Percentiles rank a stretch among this genome's conserved stretches.
These are phyloP conservation scores for Boletus coccyginus DNA, from an alignment of 768 basidiomycete species.

Conservation along the genomic window DNA sequence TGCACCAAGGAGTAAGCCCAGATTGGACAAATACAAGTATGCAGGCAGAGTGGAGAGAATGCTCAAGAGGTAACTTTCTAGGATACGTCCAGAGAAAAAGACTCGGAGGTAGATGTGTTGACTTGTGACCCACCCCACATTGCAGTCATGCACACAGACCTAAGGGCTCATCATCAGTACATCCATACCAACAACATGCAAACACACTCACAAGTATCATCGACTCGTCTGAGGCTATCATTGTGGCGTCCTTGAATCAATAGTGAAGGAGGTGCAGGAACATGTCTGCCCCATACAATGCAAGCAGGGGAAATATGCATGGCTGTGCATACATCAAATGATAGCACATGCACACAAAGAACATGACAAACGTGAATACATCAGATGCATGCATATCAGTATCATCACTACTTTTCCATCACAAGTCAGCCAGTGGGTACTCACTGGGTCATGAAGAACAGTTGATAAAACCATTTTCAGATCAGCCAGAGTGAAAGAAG, in stretches of 20 bases:
- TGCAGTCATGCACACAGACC: slow-evolving; percentile 55
- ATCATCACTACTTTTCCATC: not conserved
- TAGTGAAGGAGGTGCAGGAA: slow-evolving; percentile 65
- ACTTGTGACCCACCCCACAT: slow-evolving; percentile 58
- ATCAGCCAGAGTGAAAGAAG: slow-evolving; percentile 61
- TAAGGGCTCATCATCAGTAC: slow-evolving; percentile 16
- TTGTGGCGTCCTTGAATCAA: slow-evolving; percentile 72
- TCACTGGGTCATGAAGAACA: slow-evolving; percentile 75
- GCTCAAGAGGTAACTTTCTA: slow-evolving; percentile 81
- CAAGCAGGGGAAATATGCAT: slow-evolving; percentile 81
- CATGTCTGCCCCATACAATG: slow-evolving; percentile 42
- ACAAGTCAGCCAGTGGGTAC: slow-evolving; percentile 20
- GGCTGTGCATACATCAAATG: slow-evolving; percentile 79
- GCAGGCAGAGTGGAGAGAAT: slow-evolving; percentile 66
- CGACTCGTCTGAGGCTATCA: slow-evolving; percentile 56
- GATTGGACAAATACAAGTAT: slow-evolving; percentile 42
- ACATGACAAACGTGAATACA: slow-evolving; percentile 49
- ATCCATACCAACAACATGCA: not conserved
- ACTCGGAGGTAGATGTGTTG: slow-evolving; percentile 45
- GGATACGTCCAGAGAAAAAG: slow-evolving; percentile 37
- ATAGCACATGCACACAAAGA: slow-evolving; percentile 31
- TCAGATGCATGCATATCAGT: slow-evolving; percentile 23
- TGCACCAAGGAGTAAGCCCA: slow-evolving; percentile 62
- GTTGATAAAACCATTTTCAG: slow-evolving; percentile 59
- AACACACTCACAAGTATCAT: slow-evolving; percentile 67